These are phyloP conservation scores for Panaeolus papilionaceus DNA, from an alignment of 768 basidiomycete genomes.

Conservation along the genomic window DNA sequence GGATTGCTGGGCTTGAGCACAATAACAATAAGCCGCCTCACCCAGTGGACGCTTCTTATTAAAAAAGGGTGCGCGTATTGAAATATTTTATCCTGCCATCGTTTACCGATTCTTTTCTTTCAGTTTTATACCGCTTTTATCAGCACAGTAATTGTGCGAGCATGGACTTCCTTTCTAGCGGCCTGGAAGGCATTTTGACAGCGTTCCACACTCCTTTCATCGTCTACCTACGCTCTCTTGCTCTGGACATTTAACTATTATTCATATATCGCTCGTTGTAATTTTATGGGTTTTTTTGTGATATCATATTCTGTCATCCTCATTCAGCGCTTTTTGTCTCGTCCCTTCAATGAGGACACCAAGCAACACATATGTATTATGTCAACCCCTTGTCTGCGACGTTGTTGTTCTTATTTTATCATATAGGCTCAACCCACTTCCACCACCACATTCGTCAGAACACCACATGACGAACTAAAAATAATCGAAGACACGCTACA, in stretches of 20 bases:
- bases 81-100: background rate
- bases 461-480: too few relatives aligned
- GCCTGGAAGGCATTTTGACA: background rate
- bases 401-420: too few relatives aligned
- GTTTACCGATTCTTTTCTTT: background rate
- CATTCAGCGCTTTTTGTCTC: too few relatives aligned
- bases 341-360: too few relatives aligned
- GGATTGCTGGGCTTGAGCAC: slow-evolving; percentile 32
- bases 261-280: background rate
- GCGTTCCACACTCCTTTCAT: background rate
- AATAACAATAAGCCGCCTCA: slow-evolving; percentile 18
- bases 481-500: too few relatives aligned
- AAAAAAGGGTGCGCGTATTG: background rate
- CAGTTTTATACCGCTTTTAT: background rate
- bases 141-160: background rate
- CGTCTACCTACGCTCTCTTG: background rate
- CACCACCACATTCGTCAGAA: too few relatives aligned
- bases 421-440: too few relatives aligned
- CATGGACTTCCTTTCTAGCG: background rate
- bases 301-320: background rate
- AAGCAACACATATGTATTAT: too few relatives aligned
- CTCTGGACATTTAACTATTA: background rate
- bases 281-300: background rate
- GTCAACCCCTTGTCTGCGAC: too few relatives aligned
- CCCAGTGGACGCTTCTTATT: slow-evolving; percentile 30